These are phyloP conservation scores for Rostrohypoxylon terebratum DNA, from an alignment of 495 filamentous ascomycete genomes.

Conservation along the genomic window DNA sequence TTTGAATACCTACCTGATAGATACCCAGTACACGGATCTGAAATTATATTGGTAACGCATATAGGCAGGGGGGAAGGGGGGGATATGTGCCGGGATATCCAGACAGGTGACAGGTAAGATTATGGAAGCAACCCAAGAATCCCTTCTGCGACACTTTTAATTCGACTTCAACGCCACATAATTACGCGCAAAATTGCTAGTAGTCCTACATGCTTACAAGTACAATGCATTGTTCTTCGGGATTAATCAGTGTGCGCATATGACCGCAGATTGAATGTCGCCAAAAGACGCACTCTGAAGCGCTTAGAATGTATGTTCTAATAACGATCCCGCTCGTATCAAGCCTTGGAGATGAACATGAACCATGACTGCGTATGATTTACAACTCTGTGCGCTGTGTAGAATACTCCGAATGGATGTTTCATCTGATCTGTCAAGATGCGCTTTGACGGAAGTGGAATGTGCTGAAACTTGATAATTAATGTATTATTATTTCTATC, in stretches of 20 bases:
- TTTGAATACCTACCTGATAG: no score
- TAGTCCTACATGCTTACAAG: background rate
- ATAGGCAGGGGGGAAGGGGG: background rate
- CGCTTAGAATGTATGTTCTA: slow-evolving; percentile 4
- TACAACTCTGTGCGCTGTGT: background rate
- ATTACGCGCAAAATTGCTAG: background rate
- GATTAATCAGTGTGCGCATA: slow-evolving; percentile 2
- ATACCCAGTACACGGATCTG: background rate
- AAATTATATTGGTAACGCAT: background rate
- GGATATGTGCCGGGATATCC: background rate
- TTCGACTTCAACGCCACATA: slow-evolving; percentile 14
- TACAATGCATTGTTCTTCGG: slow-evolving; percentile 11
- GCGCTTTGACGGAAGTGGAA: background rate
- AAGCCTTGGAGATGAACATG: slow-evolving; percentile 13
- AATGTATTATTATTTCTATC: slow-evolving; percentile 7
- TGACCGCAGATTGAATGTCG: slow-evolving; percentile 10
- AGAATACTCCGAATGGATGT: background rate
- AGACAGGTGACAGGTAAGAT: background rate
- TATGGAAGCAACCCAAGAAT: background rate
- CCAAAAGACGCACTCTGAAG: slow-evolving; percentile 1
- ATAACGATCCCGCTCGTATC: slow-evolving; percentile 20
- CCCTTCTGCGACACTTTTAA: background rate
- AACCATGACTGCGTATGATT: background rate
- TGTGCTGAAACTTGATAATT: background rate
- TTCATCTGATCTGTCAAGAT: slow-evolving; percentile 4